Conservation (phyloP, 129 eudicot genomes). For the Oenanthe sinensis region DNA sequence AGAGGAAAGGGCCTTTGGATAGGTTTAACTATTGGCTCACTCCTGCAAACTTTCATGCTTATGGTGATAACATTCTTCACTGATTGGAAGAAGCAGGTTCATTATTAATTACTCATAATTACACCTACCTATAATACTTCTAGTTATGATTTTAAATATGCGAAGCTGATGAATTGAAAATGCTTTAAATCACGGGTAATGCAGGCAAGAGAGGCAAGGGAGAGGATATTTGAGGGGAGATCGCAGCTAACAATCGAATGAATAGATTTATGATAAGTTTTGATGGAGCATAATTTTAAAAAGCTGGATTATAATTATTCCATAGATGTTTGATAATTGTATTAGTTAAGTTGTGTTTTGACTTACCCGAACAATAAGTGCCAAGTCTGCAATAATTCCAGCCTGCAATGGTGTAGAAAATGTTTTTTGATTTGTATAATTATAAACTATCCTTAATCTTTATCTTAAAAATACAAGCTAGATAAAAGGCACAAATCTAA, state of each 20-base stretch:
- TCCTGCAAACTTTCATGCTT: conserved; percentile 31
- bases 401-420: too few species aligned
- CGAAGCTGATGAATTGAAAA: background rate
- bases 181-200: background rate
- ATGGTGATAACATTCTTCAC: conserved; percentile 33
- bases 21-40: conserved; percentile 42
- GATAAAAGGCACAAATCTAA: too few species aligned
- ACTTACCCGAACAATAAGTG: too few species aligned
- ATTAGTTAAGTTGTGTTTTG: too few species aligned
- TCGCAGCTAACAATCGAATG: background rate
- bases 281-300: background rate
- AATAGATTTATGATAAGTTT: background rate
- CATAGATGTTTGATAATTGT: background rate
- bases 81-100: conserved; percentile 63
- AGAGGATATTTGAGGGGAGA: conserved; percentile 20
- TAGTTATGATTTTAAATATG: background rate
- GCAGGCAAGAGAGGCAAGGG: conserved; percentile 43
- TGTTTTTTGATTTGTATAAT: too few species aligned
- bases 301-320: background rate
- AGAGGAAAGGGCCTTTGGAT: conserved; percentile 64
- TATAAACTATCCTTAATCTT: too few species aligned
- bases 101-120: background rate
- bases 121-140: background rate
- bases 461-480: too few species aligned
- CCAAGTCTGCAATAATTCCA: too few species aligned